phyloP scores from a whole-genome alignment of 2,329 filamentous ascomycete genomes.

The Ascocoryne sarcoides region DNA sequence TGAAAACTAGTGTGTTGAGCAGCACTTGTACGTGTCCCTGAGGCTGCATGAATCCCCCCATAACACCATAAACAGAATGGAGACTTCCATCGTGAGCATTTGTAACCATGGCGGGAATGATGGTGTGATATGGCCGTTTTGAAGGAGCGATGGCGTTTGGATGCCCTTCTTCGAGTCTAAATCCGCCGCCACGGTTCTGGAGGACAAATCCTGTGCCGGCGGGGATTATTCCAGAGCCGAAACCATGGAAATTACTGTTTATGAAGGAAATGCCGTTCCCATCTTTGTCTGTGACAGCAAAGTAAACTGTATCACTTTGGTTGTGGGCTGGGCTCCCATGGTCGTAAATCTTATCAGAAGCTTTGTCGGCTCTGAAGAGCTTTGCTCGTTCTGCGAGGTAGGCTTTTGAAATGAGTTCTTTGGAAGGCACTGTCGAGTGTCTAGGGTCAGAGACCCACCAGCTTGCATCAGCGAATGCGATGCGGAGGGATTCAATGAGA shows the following conservation, averaged over 20 bases:
- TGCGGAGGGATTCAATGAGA: conserved; percentile 77
- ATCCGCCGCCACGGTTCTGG: conserved; percentile 88
- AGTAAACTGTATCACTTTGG: conserved; percentile 91
- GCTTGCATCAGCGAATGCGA: conserved; percentile 79
- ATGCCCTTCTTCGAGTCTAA: conserved; percentile 61
- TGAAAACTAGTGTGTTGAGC: conserved; percentile 78
- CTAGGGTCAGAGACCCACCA: conserved; percentile 89
- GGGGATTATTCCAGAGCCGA: conserved; percentile 83
- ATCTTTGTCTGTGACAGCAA: conserved; percentile 68
- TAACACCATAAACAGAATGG: conserved; percentile 86
- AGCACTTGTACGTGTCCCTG: conserved; percentile 93
- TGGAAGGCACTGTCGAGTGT: conserved; percentile 58
- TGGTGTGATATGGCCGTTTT: conserved; percentile 94
- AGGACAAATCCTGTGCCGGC: conserved; percentile 82
- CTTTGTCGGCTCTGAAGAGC: conserved; percentile 48
- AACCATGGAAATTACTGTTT: conserved; percentile 86
- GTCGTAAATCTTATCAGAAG: conserved; percentile 49
- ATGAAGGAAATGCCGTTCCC: conserved; percentile 96
- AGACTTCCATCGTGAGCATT: conserved; percentile 64
- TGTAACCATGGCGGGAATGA: conserved; percentile 88
- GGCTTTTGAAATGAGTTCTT: conserved; percentile 57
- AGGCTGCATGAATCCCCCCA: conserved; percentile 98
- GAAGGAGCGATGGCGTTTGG: conserved; percentile 72
- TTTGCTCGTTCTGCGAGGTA: conserved; percentile 66
- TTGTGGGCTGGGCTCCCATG: conserved; percentile 80